Percentiles rank a stretch among this genome's conserved stretches.
phyloP scores from a whole-genome alignment of 106 monocot species.

The Iris macrosiphon region DNA sequence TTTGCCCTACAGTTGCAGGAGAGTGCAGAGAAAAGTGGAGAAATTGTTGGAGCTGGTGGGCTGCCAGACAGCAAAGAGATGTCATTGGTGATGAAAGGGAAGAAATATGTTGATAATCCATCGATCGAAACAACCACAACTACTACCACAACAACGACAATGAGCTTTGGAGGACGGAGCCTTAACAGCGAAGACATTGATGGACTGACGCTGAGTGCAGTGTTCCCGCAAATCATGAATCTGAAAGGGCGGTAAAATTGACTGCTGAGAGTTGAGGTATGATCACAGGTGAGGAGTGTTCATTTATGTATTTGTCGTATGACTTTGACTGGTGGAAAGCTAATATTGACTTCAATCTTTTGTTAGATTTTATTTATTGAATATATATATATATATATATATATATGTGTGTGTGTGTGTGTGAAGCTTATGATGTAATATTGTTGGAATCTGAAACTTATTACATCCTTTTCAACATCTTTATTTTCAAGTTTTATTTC shows the following conservation, averaged over 20 bases:
- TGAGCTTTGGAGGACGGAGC: constrained; percentile 39
- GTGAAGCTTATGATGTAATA: neutral
- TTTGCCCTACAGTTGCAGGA: constrained; percentile 74
- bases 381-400: no score
- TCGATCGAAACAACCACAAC: constrained; percentile 9
- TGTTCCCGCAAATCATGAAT: constrained; percentile 72
- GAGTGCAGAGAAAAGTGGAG: constrained; percentile 33
- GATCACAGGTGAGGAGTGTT: neutral
- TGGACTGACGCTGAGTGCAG: constrained; percentile 51
- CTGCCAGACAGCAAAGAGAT: constrained; percentile 13
- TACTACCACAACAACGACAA: constrained; percentile 22
- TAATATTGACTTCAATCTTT: no score
- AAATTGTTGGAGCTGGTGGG: constrained; percentile 8
- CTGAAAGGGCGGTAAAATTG: constrained; percentile 60
- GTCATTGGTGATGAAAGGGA: constrained; percentile 11
- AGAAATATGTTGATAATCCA: constrained; percentile 21
- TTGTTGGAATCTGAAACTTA: neutral
- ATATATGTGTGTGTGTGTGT: no score
- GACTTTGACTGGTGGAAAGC: no score
- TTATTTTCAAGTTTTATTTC: no score
- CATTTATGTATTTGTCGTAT: neutral
- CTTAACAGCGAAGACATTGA: constrained; percentile 28
- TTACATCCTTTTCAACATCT: neutral
- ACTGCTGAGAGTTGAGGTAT: neutral
- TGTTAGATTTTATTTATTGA: neutral